Base-by-base conservation (phyloP, 2,329 filamentous ascomycete genomes). In the Nectriaceae sp. region DNA sequence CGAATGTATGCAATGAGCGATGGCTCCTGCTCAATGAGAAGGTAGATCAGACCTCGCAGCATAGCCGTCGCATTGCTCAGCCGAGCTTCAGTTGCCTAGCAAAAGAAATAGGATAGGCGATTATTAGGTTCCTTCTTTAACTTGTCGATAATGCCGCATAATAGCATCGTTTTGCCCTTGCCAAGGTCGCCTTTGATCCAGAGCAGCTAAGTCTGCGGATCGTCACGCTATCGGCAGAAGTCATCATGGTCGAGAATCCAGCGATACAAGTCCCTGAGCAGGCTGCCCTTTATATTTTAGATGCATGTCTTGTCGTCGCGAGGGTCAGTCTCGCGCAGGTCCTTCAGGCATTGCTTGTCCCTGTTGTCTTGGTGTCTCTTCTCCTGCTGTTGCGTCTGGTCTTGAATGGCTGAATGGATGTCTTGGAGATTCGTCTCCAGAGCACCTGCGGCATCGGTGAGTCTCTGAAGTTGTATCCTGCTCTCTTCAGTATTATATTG, bases 101-200 rank as follows among this genome's bases (percentile, higher is more conserved):
- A 79, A 54, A 78, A 77, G 61, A 75, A 75, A 51, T 65, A 62
- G 11, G 59, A 16, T 11, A 63, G 42, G 45, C 64, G 43, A 62
- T 65, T 19, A 63, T 52, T 3, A 41, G 48, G 0, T 11, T 24
- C 3, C 20, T 48, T 42, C 18, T 49, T 11, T n/a, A 71, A 50
- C 24, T 72, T 57, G 47, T 71, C 44, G 35, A 74, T 65, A 26
- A 75, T 68, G 3, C 70, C 68, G 11, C 65, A 69, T 0, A 75
- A 42, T 0, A 75, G 53, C 69, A 75, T 75, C 0, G 71, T 75
- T 53, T 75, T 76, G 3, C 72, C 73, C 29, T 71, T 75, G 3
- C 73, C 72, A 0, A 71, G 63, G 37, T 66, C 65, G 0, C n/a
- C 69, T 18, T 55, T 68, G 16, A 73, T 61, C 72, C 69, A 73